Percentiles rank a stretch among this genome's conserved stretches.
These are phyloP conservation scores for Anethum foeniculum DNA, from an alignment of 140 eudicot genomes.

Conservation along the genomic window DNA sequence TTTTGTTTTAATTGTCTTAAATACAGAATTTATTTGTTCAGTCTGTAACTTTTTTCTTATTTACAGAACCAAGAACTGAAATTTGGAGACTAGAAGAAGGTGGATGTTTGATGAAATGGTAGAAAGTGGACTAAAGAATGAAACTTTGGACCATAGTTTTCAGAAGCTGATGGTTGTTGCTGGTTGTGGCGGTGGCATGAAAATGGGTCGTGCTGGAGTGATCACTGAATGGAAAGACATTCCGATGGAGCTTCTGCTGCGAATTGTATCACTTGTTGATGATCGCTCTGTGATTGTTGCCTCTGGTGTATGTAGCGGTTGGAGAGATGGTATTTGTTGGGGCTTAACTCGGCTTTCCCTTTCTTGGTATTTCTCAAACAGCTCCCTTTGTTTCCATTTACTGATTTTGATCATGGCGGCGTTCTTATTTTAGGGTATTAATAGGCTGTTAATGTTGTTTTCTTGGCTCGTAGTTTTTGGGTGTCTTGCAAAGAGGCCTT, in stretches of 20 bases:
- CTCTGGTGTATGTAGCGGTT: conserved; percentile 74
- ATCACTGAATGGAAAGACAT: conserved; percentile 74
- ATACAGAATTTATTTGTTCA: not conserved
- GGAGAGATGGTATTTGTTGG: conserved; percentile 77
- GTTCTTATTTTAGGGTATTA: not conserved
- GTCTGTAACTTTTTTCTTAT: not conserved
- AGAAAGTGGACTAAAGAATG: conserved; percentile 9
- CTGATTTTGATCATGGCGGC: not conserved
- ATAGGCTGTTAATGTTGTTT: not conserved
- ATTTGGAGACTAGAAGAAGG: not conserved
- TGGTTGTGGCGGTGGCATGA: conserved; percentile 11
- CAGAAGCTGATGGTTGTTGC: conserved; percentile 40
- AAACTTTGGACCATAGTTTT: conserved; percentile 39
- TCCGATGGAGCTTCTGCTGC: conserved; percentile 76
- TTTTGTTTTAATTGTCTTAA: not conserved
- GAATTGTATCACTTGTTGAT: conserved; percentile 55
- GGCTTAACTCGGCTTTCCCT: conserved; percentile 66
- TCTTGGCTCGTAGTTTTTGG: not conserved
- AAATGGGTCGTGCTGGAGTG: conserved; percentile 28
- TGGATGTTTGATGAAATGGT: not conserved
- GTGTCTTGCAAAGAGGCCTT: not conserved
- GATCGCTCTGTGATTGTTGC: conserved; percentile 67
- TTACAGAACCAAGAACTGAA: not conserved
- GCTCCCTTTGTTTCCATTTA: not conserved
- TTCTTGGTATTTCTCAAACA: conserved; percentile 46